Conservation (phyloP, 495 filamentous ascomycete genomes). For the Aspergillus sclerotiicarbonarius region DNA sequence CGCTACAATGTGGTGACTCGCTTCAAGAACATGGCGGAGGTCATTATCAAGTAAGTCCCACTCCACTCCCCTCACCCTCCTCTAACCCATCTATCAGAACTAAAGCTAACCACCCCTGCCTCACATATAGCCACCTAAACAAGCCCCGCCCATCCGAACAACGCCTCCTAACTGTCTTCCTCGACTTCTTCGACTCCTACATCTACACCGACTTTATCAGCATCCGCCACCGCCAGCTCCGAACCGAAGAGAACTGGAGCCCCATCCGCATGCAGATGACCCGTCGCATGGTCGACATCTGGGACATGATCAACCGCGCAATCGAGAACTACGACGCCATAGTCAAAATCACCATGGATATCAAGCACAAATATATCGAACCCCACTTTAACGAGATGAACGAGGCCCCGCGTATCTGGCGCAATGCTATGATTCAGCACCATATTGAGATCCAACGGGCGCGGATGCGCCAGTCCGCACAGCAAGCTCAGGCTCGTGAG, state of each 20-base stretch:
- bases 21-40: slow-evolving; percentile 18
- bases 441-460: background rate
- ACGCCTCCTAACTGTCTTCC: slow-evolving; percentile 21
- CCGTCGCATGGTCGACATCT: slow-evolving; percentile 18
- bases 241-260: slow-evolving; percentile 12
- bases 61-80: background rate
- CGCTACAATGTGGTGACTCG: slow-evolving; percentile 6
- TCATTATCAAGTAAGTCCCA: slow-evolving; percentile 24
- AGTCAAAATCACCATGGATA: slow-evolving; percentile 8
- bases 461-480: background rate
- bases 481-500: background rate
- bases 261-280: slow-evolving; percentile 16
- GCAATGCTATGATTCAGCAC: slow-evolving; percentile 1
- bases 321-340: slow-evolving; percentile 21
- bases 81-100: background rate
- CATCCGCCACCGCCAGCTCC: slow-evolving; percentile 18
- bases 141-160: slow-evolving; percentile 25
- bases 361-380: slow-evolving; percentile 17
- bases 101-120: background rate
- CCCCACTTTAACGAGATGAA: slow-evolving; percentile 18
- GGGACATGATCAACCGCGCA: slow-evolving; percentile 18
- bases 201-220: slow-evolving; percentile 26
- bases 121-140: slow-evolving; percentile 20
- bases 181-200: slow-evolving; percentile 30
- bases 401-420: slow-evolving; percentile 13